These are phyloP conservation scores for Pseudofabraea citricarpa DNA, from an alignment of 2,329 filamentous ascomycete species.

Conservation along the genomic window DNA sequence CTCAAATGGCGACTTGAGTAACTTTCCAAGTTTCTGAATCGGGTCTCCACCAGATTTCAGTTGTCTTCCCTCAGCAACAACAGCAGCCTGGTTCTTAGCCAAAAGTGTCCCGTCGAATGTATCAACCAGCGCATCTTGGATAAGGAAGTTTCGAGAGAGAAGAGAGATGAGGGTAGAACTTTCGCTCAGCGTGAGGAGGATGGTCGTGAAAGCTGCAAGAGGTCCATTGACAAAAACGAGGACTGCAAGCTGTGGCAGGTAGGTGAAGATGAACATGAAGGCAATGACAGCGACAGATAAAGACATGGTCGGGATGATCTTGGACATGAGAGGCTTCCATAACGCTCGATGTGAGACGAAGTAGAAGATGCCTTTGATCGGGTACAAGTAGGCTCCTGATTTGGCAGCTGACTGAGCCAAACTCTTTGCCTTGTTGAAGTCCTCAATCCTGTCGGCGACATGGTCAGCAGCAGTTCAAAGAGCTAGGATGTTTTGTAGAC, in stretches of 20 bases:
- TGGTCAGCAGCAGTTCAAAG: not conserved
- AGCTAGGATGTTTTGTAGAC: not conserved
- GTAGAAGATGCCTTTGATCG: slow-evolving; percentile 66
- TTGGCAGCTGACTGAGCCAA: slow-evolving; percentile 65
- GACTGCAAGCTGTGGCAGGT: slow-evolving; percentile 77
- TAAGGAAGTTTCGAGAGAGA: slow-evolving; percentile 64
- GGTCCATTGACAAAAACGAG: slow-evolving; percentile 83
- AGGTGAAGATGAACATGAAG: slow-evolving; percentile 85
- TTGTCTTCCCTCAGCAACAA: slow-evolving; percentile 73
- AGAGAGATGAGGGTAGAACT: slow-evolving; percentile 53
- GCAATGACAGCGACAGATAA: slow-evolving; percentile 69
- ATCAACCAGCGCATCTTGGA: slow-evolving; percentile 79
- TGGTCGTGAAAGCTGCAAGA: slow-evolving; percentile 67
- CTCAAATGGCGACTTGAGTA: slow-evolving; percentile 52
- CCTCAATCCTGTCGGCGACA: slow-evolving; percentile 52
- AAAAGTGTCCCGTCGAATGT: slow-evolving; percentile 77
- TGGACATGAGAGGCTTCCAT: slow-evolving; percentile 54
- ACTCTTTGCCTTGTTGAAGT: slow-evolving; percentile 60
- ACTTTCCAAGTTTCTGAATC: slow-evolving; percentile 49
- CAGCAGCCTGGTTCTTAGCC: slow-evolving; percentile 42
- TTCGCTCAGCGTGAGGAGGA: slow-evolving; percentile 62
- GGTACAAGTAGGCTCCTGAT: slow-evolving; percentile 81
- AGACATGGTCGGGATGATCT: slow-evolving; percentile 56
- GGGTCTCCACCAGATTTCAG: slow-evolving; percentile 58
- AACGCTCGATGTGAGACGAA: slow-evolving; percentile 50